A percentile compares a stretch with the other conserved stretches of the same genome.
phyloP scores from a whole-genome alignment of 345 rosid genomes.

The Aquilaria sinensis region DNA sequence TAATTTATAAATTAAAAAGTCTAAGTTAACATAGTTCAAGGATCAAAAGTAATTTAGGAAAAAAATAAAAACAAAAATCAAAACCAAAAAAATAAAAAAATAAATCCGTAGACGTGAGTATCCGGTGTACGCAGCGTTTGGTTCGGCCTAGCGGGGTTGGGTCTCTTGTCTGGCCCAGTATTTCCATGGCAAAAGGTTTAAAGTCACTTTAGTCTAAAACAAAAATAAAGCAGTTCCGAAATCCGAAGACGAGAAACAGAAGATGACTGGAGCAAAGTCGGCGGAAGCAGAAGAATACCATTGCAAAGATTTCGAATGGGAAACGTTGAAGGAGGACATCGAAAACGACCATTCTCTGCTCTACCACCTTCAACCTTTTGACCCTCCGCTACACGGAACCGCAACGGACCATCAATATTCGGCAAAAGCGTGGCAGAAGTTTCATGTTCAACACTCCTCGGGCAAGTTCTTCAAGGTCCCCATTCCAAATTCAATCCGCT shows the following conservation, averaged over 20 bases:
- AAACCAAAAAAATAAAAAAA: too few species aligned
- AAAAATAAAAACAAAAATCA: too few species aligned
- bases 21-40: too few species aligned
- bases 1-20: too few species aligned
- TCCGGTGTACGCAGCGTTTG: too few species aligned
- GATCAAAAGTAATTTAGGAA: too few species aligned
- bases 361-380: slow-evolving; percentile 49
- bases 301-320: slow-evolving; percentile 87
- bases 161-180: too few species aligned
- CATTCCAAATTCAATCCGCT: neutral
- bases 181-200: too few species aligned
- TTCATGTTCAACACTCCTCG: slow-evolving; percentile 72
- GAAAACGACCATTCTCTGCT: slow-evolving; percentile 53
- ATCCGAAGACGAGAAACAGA: neutral
- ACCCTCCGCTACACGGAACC: slow-evolving; percentile 5
- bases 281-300: slow-evolving; percentile 59
- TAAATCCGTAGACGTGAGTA: too few species aligned
- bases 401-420: slow-evolving; percentile 3
- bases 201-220: too few species aligned
- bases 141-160: too few species aligned
- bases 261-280: slow-evolving; percentile 11
- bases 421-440: slow-evolving; percentile 52
- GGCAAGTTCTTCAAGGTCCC: slow-evolving; percentile 90
- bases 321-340: slow-evolving; percentile 42
- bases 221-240: too few species aligned